These are phyloP conservation scores for Wickerhamomyces strasburgensis DNA, from an alignment of 805 yeast genomes.

Conservation along the genomic window DNA sequence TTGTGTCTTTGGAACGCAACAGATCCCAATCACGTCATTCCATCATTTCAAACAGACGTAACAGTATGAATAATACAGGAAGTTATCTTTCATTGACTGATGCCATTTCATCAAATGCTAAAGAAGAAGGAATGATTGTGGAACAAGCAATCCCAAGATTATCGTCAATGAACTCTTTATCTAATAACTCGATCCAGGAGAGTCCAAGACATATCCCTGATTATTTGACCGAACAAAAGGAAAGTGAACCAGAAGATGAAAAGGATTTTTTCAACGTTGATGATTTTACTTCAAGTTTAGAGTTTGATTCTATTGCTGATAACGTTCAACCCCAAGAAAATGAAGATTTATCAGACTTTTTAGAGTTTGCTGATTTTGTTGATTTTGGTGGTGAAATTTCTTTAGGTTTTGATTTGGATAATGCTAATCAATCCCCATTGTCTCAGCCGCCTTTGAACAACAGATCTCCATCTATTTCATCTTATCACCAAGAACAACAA, in stretches of 20 bases:
- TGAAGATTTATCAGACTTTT: slow-evolving; percentile 35
- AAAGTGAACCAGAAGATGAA: slow-evolving; percentile 7
- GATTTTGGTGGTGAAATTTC: slow-evolving; percentile 41
- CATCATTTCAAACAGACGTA: slow-evolving; percentile 24
- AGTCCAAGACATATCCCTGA: slow-evolving; percentile 14
- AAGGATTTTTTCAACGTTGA: slow-evolving; percentile 26
- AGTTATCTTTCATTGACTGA: slow-evolving; percentile 21
- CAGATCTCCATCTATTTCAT: slow-evolving; percentile 1
- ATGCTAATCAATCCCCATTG: slow-evolving; percentile 8
- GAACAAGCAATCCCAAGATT: slow-evolving; percentile 17
- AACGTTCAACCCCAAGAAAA: slow-evolving; percentile 10
- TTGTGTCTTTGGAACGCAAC: slow-evolving; percentile 62
- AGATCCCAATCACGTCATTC: slow-evolving; percentile 48
- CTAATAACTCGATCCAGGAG: slow-evolving; percentile 9
- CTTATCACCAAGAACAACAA: neutral
- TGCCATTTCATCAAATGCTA: slow-evolving; percentile 33
- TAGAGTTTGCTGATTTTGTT: slow-evolving; percentile 41
- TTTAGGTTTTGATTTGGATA: slow-evolving; percentile 28
- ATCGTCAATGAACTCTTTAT: slow-evolving; percentile 9
- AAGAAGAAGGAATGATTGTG: slow-evolving; percentile 46
- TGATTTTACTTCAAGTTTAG: slow-evolving; percentile 19
- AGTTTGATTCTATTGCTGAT: slow-evolving; percentile 15
- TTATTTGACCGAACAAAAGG: slow-evolving; percentile 4
- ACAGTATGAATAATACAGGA: slow-evolving; percentile 6
- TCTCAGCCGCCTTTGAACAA: slow-evolving; percentile 16